Percentiles rank a stretch among this genome's conserved stretches.
These are phyloP conservation scores for Eucalyptus curtisii DNA, from an alignment of 345 rosid species.

Conservation along the genomic window DNA sequence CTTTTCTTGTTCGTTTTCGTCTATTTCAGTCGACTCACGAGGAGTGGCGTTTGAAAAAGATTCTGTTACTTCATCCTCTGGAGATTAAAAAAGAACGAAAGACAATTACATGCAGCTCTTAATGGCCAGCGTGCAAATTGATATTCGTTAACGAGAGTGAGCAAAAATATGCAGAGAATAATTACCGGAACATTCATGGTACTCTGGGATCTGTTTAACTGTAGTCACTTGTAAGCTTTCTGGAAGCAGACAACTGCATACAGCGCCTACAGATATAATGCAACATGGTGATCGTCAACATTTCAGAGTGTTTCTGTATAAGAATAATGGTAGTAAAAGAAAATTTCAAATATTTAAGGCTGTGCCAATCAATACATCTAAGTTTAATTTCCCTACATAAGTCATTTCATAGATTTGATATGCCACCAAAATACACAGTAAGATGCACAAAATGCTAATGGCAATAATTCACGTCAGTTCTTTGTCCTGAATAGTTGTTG, in stretches of 20 bases:
- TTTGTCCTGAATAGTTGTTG: background rate
- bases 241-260: constrained; percentile 71
- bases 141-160: background rate
- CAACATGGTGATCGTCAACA: background rate
- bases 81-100: background rate
- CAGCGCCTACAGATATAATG: constrained; percentile 16
- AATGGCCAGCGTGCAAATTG: background rate
- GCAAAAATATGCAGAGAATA: background rate
- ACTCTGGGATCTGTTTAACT: constrained; percentile 51
- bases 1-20: constrained; percentile 40
- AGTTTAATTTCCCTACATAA: background rate
- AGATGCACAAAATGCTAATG: background rate
- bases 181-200: constrained; percentile 39
- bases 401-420: background rate
- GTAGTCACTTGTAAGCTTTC: constrained; percentile 67
- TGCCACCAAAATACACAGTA: background rate
- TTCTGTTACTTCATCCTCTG: constrained; percentile 42
- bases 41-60: constrained; percentile 25
- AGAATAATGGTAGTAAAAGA: background rate
- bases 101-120: background rate
- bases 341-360: background rate
- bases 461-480: background rate
- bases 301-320: background rate
- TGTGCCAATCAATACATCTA: background rate
- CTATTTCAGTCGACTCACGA: constrained; percentile 21